Evolutionary conservation across 148 eudicot species (phyloP), one percentile per base, ranked within the genome.

Genomic region (Cornus florida): DNA sequence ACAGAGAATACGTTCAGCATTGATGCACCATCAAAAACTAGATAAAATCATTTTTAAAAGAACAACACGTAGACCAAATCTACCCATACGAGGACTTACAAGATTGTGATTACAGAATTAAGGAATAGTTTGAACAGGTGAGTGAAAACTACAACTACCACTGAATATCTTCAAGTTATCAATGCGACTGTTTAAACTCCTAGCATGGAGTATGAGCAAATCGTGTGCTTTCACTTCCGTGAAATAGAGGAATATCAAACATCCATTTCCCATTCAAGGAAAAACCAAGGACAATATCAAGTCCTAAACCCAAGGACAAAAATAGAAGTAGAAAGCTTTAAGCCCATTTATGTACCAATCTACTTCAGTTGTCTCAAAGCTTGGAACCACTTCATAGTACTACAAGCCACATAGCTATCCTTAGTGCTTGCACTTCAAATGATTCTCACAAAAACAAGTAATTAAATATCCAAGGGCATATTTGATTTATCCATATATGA

Each of bases 21-120:
- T 70, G 57, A 50, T 70, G 71, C 17, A 76, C 56, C 9, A 82
- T 70, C 60, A 73, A 74, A 16, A 12, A 81, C 7, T 31, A 75
- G 56, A 74, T 67, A 23, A 7, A 50, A 68, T 32, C 53, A 32
- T 66, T 67, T 70, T 39, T 11, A 71, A 38, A 20, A 20, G 67
- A 43, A 24, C 43, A 78, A 59, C 57, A 70, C 11, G 56, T 35
- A 70, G 10, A 60, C 43, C 81, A 81, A 41, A 72, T 22, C 23
- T 69, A 66, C 78, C 11, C 28, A 28, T 28, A 28, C 28, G 28
- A 28, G 28, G 28, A 28, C 28, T 17, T 43, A 50, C 41, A 43
- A 10, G 24, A 11, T 24, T 35, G 60, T 66, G 39, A 66, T 8
- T 62, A 65, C 4, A 75, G 57, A 75, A 33, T 39, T 41, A 56